Evolutionary conservation across 208 protist species (phyloP).

Genomic region (Strigomonas culicis): DNA sequence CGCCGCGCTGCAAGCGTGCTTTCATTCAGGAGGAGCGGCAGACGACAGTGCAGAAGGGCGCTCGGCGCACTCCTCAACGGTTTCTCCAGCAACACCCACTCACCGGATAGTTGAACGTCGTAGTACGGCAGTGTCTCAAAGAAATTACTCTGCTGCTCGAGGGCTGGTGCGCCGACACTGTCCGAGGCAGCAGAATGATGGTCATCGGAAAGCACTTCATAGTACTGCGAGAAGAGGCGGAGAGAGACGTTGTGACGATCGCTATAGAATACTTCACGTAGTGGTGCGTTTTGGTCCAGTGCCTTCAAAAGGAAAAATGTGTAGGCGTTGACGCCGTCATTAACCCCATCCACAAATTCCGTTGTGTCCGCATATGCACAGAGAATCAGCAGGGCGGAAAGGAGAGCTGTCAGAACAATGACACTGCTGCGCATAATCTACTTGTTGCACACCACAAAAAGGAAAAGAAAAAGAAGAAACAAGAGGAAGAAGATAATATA

Average conservation of each 20-base stretch:
- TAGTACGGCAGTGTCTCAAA: conserved; percentile 17
- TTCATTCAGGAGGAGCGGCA: conserved; percentile 51
- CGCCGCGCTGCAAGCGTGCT: conserved; percentile 21
- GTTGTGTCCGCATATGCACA: no score
- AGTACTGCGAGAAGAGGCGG: conserved; percentile 18
- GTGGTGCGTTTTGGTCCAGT: conserved; percentile 23
- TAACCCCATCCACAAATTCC: no score
- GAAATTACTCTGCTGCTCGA: no score
- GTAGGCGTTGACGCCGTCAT: conserved; percentile 22
- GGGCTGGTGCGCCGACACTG: no score
- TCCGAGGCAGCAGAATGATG: no score
- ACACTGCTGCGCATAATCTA: no score
- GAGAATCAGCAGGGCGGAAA: no score
- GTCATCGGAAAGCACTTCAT: conserved; percentile 18
- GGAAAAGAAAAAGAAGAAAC: no score
- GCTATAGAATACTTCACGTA: conserved; percentile 56
- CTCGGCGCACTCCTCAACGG: not conserved
- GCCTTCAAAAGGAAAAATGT: conserved; percentile 32
- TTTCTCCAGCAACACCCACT: conserved; percentile 77
- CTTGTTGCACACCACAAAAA: no score
- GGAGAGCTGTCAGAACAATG: no score
- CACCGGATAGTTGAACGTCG: conserved; percentile 42
- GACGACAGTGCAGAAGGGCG: conserved; percentile 73
- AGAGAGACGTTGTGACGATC: conserved; percentile 25
- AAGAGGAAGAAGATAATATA: no score